These are phyloP conservation scores for Pulveroboletus sp. DNA, from an alignment of 768 basidiomycete species.

Conservation along the genomic window DNA sequence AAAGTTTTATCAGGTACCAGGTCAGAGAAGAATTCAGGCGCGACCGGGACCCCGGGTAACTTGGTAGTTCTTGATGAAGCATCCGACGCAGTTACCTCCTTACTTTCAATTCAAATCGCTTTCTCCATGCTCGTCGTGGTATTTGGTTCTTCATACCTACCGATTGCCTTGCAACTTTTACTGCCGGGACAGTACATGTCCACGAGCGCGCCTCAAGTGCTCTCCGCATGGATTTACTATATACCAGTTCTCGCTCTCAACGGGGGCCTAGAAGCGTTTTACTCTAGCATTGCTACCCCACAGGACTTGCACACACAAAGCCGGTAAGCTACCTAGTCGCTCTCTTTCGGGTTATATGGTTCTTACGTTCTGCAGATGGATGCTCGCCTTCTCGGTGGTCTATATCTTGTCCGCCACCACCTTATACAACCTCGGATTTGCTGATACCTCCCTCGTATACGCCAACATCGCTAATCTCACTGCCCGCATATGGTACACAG, in stretches of 20 bases:
- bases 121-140: conserved; percentile 67
- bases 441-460: conserved; percentile 71
- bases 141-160: conserved; percentile 76
- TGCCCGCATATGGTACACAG: conserved; percentile 60
- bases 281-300: conserved; percentile 72
- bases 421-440: conserved; percentile 47
- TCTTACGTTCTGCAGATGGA: conserved; percentile 47
- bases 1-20: conserved; percentile 43
- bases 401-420: conserved; percentile 58
- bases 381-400: conserved; percentile 69
- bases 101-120: conserved; percentile 65
- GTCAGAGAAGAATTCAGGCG: conserved; percentile 3
- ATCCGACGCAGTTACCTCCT: conserved; percentile 49
- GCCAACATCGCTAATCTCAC: conserved; percentile 71
- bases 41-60: not conserved
- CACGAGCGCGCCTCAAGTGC: conserved; percentile 78
- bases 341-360: not conserved
- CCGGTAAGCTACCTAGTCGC: conserved; percentile 38
- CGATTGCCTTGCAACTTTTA: conserved; percentile 63
- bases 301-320: conserved; percentile 69
- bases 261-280: conserved; percentile 88
- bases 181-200: conserved; percentile 67
- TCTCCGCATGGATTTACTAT: conserved; percentile 81
- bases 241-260: conserved; percentile 90
- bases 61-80: conserved; percentile 35